phyloP scores from a whole-genome alignment of 1,284 basidiomycete species.

The Leccinum griseonigrum region DNA sequence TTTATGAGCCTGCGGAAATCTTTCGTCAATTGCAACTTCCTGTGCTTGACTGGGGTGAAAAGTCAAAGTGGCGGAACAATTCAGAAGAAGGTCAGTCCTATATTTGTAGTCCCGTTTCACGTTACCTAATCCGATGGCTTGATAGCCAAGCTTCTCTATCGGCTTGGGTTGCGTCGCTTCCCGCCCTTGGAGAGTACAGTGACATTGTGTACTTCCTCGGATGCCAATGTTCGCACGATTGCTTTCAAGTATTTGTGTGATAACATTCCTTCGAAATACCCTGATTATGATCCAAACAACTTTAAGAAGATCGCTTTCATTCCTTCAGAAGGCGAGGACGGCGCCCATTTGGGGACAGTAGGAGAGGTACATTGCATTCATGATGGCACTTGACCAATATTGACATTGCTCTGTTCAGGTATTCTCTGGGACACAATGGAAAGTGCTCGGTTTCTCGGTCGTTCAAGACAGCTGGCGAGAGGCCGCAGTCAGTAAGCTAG shows the following conservation, averaged over 20 bases:
- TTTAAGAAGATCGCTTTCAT: conserved; percentile 72
- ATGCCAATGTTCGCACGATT: conserved; percentile 44
- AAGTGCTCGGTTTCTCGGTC: conserved; percentile 74
- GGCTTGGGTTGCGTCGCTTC: conserved; percentile 72
- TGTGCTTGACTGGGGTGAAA: conserved; percentile 83
- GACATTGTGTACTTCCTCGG: conserved; percentile 58
- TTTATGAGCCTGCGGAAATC: conserved; percentile 83
- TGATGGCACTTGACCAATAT: neutral
- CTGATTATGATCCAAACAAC: conserved; percentile 55
- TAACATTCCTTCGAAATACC: conserved; percentile 63
- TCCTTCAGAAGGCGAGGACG: conserved; percentile 61
- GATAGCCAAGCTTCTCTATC: conserved; percentile 80
- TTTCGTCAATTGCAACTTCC: conserved; percentile 79
- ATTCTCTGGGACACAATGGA: conserved; percentile 71
- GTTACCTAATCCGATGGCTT: conserved; percentile 1
- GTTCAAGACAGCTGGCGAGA: conserved; percentile 56
- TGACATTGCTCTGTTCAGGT: conserved; percentile 45
- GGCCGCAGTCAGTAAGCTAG: conserved; percentile 67
- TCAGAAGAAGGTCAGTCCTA: conserved; percentile 77
- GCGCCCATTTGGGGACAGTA: conserved; percentile 60
- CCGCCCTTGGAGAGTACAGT: conserved; percentile 74
- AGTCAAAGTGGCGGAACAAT: conserved; percentile 71
- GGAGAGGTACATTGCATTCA: conserved; percentile 49
- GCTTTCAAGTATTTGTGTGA: conserved; percentile 82
- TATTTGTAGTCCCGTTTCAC: neutral